Conservation (phyloP, 1,284 basidiomycete genomes). For the Cryptococcus sp. region DNA sequence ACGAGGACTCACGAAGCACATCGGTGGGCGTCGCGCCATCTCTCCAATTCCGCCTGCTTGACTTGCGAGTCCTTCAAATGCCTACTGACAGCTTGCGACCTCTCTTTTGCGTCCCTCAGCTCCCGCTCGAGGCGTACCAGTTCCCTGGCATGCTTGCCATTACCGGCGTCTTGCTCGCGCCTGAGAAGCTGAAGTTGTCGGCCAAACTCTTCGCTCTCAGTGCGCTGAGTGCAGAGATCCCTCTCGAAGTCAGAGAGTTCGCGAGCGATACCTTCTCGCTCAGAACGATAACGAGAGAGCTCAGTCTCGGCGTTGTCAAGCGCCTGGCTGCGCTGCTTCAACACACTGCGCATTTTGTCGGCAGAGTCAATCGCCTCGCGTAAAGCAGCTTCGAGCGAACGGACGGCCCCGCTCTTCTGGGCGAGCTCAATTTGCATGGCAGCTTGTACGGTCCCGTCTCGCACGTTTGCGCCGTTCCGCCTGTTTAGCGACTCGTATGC, state of each 20-base stretch:
- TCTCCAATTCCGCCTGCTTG: slow-evolving; percentile 16
- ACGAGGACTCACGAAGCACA: slow-evolving; percentile 23
- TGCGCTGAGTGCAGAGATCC: slow-evolving; percentile 51
- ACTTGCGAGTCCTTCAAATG: slow-evolving; percentile 22
- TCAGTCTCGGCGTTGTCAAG: slow-evolving; percentile 24
- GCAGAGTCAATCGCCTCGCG: slow-evolving; percentile 12
- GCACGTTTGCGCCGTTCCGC: slow-evolving; percentile 9
- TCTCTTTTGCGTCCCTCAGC: slow-evolving; percentile 15
- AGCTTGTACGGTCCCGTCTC: not conserved
- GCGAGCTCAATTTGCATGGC: slow-evolving; percentile 23
- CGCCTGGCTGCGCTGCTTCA: slow-evolving; percentile 15
- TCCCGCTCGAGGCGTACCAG: slow-evolving; percentile 15
- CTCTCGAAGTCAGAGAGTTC: slow-evolving; percentile 41
- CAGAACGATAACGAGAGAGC: slow-evolving; percentile 17
- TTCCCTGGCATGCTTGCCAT: slow-evolving; percentile 7
- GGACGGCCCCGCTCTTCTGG: slow-evolving; percentile 23
- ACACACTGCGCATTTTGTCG: slow-evolving; percentile 18
- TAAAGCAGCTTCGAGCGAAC: slow-evolving; percentile 16
- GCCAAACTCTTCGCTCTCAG: slow-evolving; percentile 57
- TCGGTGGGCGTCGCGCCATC: slow-evolving; percentile 17
- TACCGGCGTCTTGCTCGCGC: slow-evolving; percentile 19
- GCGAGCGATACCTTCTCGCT: slow-evolving; percentile 20
- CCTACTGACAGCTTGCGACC: slow-evolving; percentile 11
- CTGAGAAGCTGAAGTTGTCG: slow-evolving; percentile 65
- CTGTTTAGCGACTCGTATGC: slow-evolving; percentile 20